Conservation (phyloP, 2,329 filamentous ascomycete genomes). For the Rutstroemia sydowiana region DNA sequence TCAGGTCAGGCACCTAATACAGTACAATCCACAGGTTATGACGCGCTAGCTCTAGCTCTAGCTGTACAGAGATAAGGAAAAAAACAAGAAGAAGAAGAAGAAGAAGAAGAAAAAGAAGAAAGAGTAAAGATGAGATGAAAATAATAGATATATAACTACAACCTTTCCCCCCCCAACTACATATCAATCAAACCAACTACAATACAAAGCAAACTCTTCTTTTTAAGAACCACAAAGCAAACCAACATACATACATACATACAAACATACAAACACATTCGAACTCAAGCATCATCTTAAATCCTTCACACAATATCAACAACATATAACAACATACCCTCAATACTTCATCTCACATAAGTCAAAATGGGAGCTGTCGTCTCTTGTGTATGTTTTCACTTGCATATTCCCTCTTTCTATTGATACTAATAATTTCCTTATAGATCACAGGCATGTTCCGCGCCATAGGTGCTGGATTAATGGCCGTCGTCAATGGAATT, state of each 20-base stretch:
- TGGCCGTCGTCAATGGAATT: conserved; percentile 49
- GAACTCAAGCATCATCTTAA: neutral
- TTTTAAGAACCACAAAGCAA: neutral
- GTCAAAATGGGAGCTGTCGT: conserved; percentile 32
- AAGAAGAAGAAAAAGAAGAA: neutral
- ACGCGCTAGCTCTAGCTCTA: too few species aligned
- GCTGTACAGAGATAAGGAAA: too few species aligned
- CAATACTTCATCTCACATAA: neutral
- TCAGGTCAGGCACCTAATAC: too few species aligned
- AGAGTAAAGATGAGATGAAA: neutral
- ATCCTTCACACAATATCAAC: neutral
- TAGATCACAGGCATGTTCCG: conserved; percentile 29
- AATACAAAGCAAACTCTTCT: neutral
- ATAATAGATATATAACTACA: neutral
- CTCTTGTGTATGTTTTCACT: conserved; percentile 28
- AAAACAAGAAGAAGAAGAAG: too few species aligned
- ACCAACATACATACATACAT: neutral
- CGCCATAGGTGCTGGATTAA: conserved; percentile 29
- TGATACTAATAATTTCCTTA: conserved; percentile 11
- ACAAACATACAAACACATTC: too few species aligned
- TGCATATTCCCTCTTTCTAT: neutral
- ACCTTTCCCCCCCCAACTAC: neutral
- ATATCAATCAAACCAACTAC: conserved; percentile 2
- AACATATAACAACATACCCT: neutral
- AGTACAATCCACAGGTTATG: too few species aligned